Conservation (phyloP, 805 yeast species). For the Candida suzukii region DNA sequence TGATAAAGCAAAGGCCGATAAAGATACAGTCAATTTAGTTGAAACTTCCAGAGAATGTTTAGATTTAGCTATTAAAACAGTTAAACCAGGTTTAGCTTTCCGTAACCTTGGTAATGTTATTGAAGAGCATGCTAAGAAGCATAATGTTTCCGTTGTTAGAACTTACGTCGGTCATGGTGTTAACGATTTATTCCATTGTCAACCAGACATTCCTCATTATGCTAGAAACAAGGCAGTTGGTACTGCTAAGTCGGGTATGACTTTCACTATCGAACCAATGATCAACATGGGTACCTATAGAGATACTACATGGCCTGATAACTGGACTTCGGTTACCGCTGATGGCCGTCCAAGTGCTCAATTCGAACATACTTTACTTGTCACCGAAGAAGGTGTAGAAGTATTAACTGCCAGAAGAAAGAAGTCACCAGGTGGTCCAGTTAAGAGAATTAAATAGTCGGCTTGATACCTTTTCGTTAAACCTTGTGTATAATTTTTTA, state of each 20-base stretch:
- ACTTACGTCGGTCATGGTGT: constrained; percentile 94
- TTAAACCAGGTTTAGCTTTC: constrained; percentile 89
- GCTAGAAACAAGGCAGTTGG: constrained; percentile 92
- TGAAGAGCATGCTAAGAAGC: constrained; percentile 75
- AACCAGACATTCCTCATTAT: constrained; percentile 92
- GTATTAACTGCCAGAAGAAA: constrained; percentile 77
- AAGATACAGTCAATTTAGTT: constrained; percentile 79
- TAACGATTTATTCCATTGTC: constrained; percentile 79
- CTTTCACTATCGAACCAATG: constrained; percentile 98
- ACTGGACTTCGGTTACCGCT: constrained; percentile 90
- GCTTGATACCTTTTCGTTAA: too few relatives aligned
- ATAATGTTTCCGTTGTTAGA: constrained; percentile 81
- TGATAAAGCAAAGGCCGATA: constrained; percentile 71
- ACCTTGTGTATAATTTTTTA: too few relatives aligned
- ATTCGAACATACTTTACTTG: constrained; percentile 87
- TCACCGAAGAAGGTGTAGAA: constrained; percentile 92
- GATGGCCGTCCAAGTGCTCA: constrained; percentile 92
- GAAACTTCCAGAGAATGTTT: constrained; percentile 88
- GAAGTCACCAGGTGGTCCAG: constrained; percentile 84
- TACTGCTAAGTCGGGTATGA: constrained; percentile 91
- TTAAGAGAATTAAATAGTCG: constrained; percentile 15
- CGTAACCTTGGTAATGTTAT: constrained; percentile 82
- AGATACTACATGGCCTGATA: constrained; percentile 92
- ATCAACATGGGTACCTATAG: constrained; percentile 75
- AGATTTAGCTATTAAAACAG: constrained; percentile 72